Base-by-base conservation (phyloP, 495 filamentous ascomycete genomes). In the Aspergillus heteromorphus region DNA sequence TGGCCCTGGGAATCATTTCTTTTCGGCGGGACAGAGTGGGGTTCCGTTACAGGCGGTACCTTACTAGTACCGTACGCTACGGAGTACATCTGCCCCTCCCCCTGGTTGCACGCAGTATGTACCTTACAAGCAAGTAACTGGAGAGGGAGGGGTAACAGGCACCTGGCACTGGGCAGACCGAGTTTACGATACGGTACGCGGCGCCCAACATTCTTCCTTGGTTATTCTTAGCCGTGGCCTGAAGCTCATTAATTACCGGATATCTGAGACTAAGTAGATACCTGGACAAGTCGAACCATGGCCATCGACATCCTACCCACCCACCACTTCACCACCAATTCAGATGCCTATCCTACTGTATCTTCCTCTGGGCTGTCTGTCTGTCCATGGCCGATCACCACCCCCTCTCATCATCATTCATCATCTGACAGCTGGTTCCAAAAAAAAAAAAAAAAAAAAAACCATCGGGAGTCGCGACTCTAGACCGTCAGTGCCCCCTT, bases 21-120 rank as follows among this genome's bases (percentile, higher is more conserved):
- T 50, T 45, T 53, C 27, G 50, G 51, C 27, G 40, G 51, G 51
- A 45, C 51, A 14, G 45, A 53, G 51, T 53, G 51, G 51, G 51
- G 51, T 27, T 27, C 23, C 23, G 3, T 27, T n/a, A n/a, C n/a
- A n/a, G n/a, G n/a, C n/a, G n/a, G n/a, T n/a, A n/a, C n/a, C n/a
- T n/a, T n/a, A n/a, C n/a, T n/a, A n/a, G n/a, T n/a, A n/a, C n/a
- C n/a, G n/a, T n/a, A n/a, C n/a, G n/a, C n/a, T n/a, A n/a, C n/a
- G n/a, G n/a, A n/a, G n/a, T n/a, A n/a, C n/a, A n/a, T n/a, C n/a
- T n/a, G n/a, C n/a, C n/a, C n/a, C n/a, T n/a, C n/a, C n/a, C n/a
- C n/a, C n/a, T n/a, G n/a, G n/a, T n/a, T n/a, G n/a, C n/a, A n/a
- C n/a, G n/a, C n/a, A n/a, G n/a, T n/a, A n/a, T n/a, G n/a, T n/a